phyloP scores from a whole-genome alignment of 2,329 filamentous ascomycete species.

The Penicillium sp. region DNA sequence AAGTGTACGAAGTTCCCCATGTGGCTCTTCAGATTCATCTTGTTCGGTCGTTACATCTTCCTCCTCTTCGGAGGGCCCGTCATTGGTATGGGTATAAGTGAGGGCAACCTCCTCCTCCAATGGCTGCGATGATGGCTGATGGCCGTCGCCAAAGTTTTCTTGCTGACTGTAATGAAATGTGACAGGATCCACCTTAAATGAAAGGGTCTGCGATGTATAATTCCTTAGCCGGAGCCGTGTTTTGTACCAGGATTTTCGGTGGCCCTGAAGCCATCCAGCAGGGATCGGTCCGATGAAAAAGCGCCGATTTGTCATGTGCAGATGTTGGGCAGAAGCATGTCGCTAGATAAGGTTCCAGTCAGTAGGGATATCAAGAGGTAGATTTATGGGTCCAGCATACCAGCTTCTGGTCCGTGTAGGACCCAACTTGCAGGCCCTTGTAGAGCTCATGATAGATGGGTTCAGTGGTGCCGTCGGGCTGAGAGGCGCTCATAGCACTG shows the following conservation, averaged over 20 bases:
- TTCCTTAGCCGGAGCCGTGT: conserved; percentile 44
- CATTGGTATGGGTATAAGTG: conserved; percentile 19
- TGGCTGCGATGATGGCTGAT: conserved; percentile 16
- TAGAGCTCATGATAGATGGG: conserved; percentile 24
- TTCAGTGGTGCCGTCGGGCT: conserved; percentile 21
- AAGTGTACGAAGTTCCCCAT: conserved; percentile 25
- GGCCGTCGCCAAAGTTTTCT: conserved; percentile 23
- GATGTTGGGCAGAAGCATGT: conserved; percentile 62
- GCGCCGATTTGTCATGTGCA: conserved; percentile 61
- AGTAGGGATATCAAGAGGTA: not conserved
- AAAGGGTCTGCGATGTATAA: conserved; percentile 49
- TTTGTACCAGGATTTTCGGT: conserved; percentile 64
- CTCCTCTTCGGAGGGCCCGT: conserved; percentile 6
- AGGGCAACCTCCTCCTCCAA: conserved; percentile 17
- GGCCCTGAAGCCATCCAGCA: conserved; percentile 63
- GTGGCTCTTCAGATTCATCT: conserved; percentile 11
- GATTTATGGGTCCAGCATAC: conserved; percentile 33
- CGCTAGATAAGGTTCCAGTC: conserved; percentile 39
- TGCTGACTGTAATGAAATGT: conserved; percentile 44
- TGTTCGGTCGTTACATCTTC: conserved; percentile 10
- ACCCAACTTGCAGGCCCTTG: conserved; percentile 47
- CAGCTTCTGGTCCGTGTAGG: conserved; percentile 56
- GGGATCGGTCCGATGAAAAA: conserved; percentile 68
- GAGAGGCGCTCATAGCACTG: conserved; percentile 30
- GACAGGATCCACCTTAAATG: conserved; percentile 53